Percentiles rank a stretch among this genome's conserved stretches.
These are phyloP conservation scores for Dothiorella sarmentorum DNA, from an alignment of 2,329 filamentous ascomycete species.

Conservation along the genomic window DNA sequence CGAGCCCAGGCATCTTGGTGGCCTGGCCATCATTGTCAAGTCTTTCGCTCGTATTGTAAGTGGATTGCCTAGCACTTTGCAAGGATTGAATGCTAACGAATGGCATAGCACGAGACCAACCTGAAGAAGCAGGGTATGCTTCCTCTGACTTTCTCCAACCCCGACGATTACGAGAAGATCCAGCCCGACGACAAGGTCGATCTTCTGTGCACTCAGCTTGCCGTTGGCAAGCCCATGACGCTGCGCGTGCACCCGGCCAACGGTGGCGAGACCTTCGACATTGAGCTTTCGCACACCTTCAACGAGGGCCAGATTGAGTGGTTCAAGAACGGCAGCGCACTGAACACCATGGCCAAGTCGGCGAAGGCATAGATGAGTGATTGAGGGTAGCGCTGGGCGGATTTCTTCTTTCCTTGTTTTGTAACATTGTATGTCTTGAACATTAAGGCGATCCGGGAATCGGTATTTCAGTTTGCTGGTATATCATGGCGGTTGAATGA, in stretches of 20 bases:
- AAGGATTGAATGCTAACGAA: conserved; percentile 18
- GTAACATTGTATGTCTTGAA: conserved; percentile 19
- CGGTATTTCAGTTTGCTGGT: conserved; percentile 16
- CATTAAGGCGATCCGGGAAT: conserved; percentile 15
- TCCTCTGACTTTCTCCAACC: conserved; percentile 90
- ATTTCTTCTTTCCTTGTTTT: conserved; percentile 10
- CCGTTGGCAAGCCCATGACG: conserved; percentile 87
- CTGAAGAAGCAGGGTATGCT: conserved; percentile 99
- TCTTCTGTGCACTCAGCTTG: conserved; percentile 82
- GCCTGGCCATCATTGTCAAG: conserved; percentile 92
- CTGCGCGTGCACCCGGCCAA: conserved; percentile 89
- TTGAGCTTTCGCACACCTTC: conserved; percentile 91
- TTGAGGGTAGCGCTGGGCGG: neutral
- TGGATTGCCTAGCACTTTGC: conserved; percentile 20
- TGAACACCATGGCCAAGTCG: conserved; percentile 96
- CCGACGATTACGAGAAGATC: conserved; percentile 97
- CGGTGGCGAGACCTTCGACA: conserved; percentile 68
- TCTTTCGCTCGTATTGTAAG: conserved; percentile 88
- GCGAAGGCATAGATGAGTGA: conserved; percentile 20
- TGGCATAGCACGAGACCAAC: conserved; percentile 85
- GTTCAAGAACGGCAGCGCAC: conserved; percentile 96
- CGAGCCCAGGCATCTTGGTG: conserved; percentile 94
- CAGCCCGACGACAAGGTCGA: conserved; percentile 89
- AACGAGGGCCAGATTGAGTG: conserved; percentile 97
- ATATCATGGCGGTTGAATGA: conserved; percentile 17